Base-by-base conservation (phyloP, 495 filamentous ascomycete species). In the Xylaria palmicola region DNA sequence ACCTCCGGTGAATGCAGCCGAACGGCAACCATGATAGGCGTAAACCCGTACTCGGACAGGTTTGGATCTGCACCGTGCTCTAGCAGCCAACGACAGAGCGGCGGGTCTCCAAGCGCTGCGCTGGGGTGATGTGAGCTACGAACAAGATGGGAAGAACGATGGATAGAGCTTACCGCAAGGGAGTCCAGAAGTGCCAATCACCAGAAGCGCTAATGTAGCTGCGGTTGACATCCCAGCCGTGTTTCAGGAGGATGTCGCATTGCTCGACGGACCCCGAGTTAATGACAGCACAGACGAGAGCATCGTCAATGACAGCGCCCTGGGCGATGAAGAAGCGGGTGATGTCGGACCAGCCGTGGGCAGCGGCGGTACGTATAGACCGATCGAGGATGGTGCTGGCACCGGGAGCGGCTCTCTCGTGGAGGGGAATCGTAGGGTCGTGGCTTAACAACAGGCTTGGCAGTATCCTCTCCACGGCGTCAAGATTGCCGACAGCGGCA, bases 21-120 rank as follows among this genome's bases (percentile, higher is more conserved):
- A 36, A 62, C 60, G 60, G 60, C 60, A 13, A 62, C 52, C 60
- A 62, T 62, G 52, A 62, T 62, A 26, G 60, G 60, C 7, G 60
- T 62, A 36, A 62, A 62, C 12, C 60, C 60, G 19, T 56, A 56
- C 50, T 62, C 60, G 43, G 53, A 30, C n/a, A 56, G 19, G 36
- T 62, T 62, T 27, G 60, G 60, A 44, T 62, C 60, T 29, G 60
- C 60, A 17, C 60, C 60, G 44, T 62, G 51, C 51, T 45, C 51
- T 30, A 62, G 44, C 22, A 62, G 37, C 60, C 60, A 62, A 47
- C 60, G 60, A 39, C 60, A 62, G 34, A 62, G 52, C 43, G 34
- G 60, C 15, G 43, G 30, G 26, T 62, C 44, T 26, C 51, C 51
- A 24, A 62, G 60, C 26, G 60, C 60, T 19, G 60, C 60, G 44